Conservation (phyloP, 805 yeast species). For the Candida boleticola region DNA sequence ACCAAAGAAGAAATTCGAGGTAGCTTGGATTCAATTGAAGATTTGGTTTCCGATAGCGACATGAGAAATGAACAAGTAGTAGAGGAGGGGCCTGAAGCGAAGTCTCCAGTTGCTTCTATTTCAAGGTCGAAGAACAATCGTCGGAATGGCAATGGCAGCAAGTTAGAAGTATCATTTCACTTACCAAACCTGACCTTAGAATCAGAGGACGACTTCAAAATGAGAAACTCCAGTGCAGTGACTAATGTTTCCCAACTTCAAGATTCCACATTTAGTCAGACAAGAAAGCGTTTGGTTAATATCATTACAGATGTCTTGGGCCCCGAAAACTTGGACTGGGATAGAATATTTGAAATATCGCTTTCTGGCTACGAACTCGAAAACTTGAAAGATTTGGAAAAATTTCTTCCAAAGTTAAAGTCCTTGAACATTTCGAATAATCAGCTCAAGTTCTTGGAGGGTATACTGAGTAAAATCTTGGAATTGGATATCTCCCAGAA, state of each 20-base stretch:
- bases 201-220: slow-evolving; percentile 10
- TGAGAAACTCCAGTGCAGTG: slow-evolving; percentile 23
- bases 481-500: slow-evolving; percentile 40
- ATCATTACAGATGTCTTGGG: slow-evolving; percentile 41
- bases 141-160: slow-evolving; percentile 9
- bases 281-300: slow-evolving; percentile 42
- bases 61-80: not conserved
- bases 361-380: slow-evolving; percentile 33
- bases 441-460: slow-evolving; percentile 41
- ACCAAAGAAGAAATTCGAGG: slow-evolving; percentile 17
- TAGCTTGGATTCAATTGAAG: slow-evolving; percentile 40
- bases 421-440: slow-evolving; percentile 43
- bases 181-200: slow-evolving; percentile 25
- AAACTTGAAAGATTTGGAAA: slow-evolving; percentile 42
- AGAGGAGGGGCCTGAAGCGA: slow-evolving; percentile 5
- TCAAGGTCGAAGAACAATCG: not conserved
- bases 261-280: slow-evolving; percentile 48
- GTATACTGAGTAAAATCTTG: slow-evolving; percentile 41
- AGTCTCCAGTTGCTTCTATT: not conserved
- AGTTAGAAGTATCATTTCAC: slow-evolving; percentile 41
- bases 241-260: slow-evolving; percentile 42
- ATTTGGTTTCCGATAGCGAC: slow-evolving; percentile 17
- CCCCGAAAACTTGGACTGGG: slow-evolving; percentile 43
- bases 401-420: slow-evolving; percentile 43
- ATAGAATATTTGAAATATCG: slow-evolving; percentile 32